Conservation (phyloP, 208 protist species). For the Crithidia acanthocephali region DNA sequence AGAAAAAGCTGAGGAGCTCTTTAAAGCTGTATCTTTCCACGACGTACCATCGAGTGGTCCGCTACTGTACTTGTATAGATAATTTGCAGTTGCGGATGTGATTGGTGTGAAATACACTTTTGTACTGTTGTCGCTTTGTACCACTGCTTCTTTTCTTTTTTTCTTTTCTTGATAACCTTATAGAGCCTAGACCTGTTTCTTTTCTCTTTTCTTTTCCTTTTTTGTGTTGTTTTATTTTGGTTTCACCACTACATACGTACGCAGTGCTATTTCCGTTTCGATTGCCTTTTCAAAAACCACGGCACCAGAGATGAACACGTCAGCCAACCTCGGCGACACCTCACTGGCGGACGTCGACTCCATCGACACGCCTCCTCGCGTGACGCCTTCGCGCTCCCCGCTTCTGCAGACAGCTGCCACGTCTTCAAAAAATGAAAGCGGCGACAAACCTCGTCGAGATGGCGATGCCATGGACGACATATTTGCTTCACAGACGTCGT, state of each 20-base stretch:
- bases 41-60: too few species aligned
- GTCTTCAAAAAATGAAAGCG: not conserved
- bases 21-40: not conserved
- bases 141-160: not conserved
- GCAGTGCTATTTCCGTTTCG: too few species aligned
- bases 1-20: too few species aligned
- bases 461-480: constrained; percentile 27
- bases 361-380: constrained; percentile 23
- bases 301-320: constrained; percentile 1
- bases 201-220: constrained; percentile 11
- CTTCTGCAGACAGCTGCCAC: not conserved
- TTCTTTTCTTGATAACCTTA: too few species aligned
- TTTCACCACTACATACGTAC: not conserved
- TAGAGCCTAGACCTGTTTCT: too few species aligned
- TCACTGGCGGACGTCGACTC: constrained; percentile 31
- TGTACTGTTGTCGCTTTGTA: not conserved
- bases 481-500: constrained; percentile 17
- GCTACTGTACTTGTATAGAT: too few species aligned
- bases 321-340: constrained; percentile 10
- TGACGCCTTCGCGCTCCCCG: constrained; percentile 7
- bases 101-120: too few species aligned
- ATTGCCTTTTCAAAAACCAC: too few species aligned
- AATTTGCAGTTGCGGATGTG: too few species aligned
- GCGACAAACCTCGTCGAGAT: not conserved
- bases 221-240: not conserved